Conservation (phyloP, 1,284 basidiomycete species). For the Phylloboletellus chloephorus region DNA sequence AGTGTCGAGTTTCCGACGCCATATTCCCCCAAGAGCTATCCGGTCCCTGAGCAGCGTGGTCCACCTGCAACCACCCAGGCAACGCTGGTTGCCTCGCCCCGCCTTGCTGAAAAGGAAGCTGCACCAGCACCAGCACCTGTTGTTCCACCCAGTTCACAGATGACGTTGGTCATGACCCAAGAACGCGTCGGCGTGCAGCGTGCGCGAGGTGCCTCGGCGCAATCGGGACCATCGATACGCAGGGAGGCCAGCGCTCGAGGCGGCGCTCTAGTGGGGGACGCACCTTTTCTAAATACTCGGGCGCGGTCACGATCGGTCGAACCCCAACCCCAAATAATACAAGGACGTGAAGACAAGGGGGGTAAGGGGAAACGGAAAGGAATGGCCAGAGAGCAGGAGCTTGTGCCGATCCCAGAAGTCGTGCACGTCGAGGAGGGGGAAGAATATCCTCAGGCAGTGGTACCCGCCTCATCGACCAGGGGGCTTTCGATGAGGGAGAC, state of each 20-base stretch:
- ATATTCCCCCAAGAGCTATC: conserved; percentile 2
- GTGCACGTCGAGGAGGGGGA: not conserved
- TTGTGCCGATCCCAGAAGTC: conserved; percentile 12
- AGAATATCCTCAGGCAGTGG: not conserved
- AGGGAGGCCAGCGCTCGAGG: not conserved
- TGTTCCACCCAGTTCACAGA: conserved; percentile 11
- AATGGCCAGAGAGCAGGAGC: conserved; percentile 1
- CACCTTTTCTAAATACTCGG: conserved; percentile 19
- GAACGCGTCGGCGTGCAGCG: conserved; percentile 4
- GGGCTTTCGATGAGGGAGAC: conserved; percentile 3
- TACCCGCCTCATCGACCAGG: not conserved
- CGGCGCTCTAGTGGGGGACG: not conserved
- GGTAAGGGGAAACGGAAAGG: conserved; percentile 11
- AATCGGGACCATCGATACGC: conserved; percentile 13
- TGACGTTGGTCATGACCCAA: conserved; percentile 4
- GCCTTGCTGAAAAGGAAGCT: conserved; percentile 2
- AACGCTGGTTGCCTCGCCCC: conserved; percentile 24
- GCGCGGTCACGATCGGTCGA: conserved; percentile 23
- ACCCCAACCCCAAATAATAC: not conserved
- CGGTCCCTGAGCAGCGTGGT: conserved; percentile 2
- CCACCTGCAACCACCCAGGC: conserved; percentile 20
- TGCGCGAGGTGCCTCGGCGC: conserved; percentile 9
- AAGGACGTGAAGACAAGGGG: not conserved
- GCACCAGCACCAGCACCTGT: not conserved
- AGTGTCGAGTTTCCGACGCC: conserved; percentile 7